Percentiles rank a stretch among this genome's conserved stretches.
phyloP scores from a whole-genome alignment of 805 yeast genomes.

The baker's yeast (Saccharomyces cerevisiae) region DNA sequence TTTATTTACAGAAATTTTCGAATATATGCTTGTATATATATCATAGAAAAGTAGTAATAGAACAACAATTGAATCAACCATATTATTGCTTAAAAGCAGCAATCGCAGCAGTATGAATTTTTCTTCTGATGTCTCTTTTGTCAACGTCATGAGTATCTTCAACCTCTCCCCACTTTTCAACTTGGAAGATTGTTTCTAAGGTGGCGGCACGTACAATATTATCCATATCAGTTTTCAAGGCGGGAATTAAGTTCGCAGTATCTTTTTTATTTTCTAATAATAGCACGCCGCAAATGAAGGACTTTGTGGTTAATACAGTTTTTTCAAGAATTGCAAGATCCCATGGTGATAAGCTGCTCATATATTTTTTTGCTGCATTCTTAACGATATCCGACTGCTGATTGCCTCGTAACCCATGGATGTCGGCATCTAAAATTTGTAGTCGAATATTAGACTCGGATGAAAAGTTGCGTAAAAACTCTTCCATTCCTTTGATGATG shows the following conservation, averaged over 20 bases:
- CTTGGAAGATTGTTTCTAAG: slow-evolving; percentile 77
- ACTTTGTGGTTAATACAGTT: slow-evolving; percentile 77
- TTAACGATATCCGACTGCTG: slow-evolving; percentile 54
- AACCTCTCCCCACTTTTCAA: slow-evolving; percentile 93
- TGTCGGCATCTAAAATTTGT: slow-evolving; percentile 67
- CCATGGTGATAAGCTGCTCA: slow-evolving; percentile 57
- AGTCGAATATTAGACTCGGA: slow-evolving; percentile 33
- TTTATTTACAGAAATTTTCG: background rate
- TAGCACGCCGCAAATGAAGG: slow-evolving; percentile 74
- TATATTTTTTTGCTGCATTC: slow-evolving; percentile 55
- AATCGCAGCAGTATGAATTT: slow-evolving; percentile 70
- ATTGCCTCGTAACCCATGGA: slow-evolving; percentile 75
- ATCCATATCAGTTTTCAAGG: slow-evolving; percentile 33
- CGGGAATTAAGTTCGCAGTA: background rate
- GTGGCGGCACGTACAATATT: slow-evolving; percentile 71
- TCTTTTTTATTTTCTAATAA: slow-evolving; percentile 42
- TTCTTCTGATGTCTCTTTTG: slow-evolving; percentile 77
- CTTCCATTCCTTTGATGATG: slow-evolving; percentile 58
- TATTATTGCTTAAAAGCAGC: slow-evolving; percentile 32
- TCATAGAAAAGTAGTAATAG: background rate
- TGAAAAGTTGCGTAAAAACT: slow-evolving; percentile 36
- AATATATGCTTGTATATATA: background rate
- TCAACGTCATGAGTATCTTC: slow-evolving; percentile 99
- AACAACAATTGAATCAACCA: background rate
- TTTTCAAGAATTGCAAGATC: slow-evolving; percentile 84